These are phyloP conservation scores for Strigomonas culicis DNA, from an alignment of 208 protist genomes.

Conservation along the genomic window DNA sequence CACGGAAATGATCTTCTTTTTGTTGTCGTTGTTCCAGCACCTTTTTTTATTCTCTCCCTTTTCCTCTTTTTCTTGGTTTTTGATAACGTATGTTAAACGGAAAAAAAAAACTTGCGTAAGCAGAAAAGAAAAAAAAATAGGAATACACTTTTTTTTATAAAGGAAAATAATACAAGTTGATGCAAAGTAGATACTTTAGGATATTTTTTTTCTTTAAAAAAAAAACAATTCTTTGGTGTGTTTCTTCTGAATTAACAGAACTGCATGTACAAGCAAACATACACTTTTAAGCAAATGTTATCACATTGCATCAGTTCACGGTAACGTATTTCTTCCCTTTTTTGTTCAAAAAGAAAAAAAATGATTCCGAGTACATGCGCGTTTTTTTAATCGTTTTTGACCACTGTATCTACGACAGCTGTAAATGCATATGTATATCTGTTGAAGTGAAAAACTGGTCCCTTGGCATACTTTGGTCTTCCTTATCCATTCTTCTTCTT, in stretches of 20 bases:
- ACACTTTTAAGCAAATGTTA: constrained; percentile 1
- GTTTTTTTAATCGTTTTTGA: too few species aligned
- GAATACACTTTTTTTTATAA: background rate
- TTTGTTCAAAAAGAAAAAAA: background rate
- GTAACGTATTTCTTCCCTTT: too few species aligned
- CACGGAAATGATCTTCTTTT: background rate
- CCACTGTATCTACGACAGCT: too few species aligned
- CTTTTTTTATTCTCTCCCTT: background rate
- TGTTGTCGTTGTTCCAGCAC: background rate
- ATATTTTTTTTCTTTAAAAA: background rate
- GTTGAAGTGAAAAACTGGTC: background rate
- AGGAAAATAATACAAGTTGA: constrained; percentile 7
- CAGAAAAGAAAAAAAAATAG: background rate
- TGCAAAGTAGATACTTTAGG: background rate
- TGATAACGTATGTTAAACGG: background rate
- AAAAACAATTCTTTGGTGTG: background rate
- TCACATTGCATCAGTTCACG: too few species aligned
- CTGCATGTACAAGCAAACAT: background rate
- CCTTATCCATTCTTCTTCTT: constrained; percentile 17
- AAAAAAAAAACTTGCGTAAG: background rate
- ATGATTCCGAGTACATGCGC: too few species aligned
- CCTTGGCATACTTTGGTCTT: constrained; percentile 1
- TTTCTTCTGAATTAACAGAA: too few species aligned
- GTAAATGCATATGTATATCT: too few species aligned
- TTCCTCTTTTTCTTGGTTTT: background rate